Base-by-base conservation (phyloP, 352 stramenopile genomes). In the Globisporangium middletonii region DNA sequence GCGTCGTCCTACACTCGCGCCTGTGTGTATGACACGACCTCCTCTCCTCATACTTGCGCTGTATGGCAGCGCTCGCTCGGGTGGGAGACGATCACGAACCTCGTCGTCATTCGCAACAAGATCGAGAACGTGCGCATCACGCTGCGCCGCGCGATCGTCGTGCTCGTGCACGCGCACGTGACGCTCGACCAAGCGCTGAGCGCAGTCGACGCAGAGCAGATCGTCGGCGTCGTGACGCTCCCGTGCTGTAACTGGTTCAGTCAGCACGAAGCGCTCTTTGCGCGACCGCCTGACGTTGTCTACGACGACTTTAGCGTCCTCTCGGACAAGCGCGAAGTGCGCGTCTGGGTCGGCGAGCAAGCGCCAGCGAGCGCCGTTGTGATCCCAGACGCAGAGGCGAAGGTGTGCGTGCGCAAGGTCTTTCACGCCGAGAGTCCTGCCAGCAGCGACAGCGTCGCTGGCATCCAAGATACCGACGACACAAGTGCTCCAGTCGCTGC, bases 221-320 rank as follows among this genome's bases (percentile, higher is more conserved):
- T 91, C 33, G 75, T 75, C n/a, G 83, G 78, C 9, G 74, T 91
- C 6, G 70, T 91, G 8, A 91, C 83, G 33, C 63, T 91, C 33
- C 83, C 80, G 16, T 93, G 83, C 62, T 93, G 83, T 59, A 93
- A 93, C 55, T 93, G 83, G 83, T 93, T 91, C 53, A 74, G 77
- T 13, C 62, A 78, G n/a, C 83, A 93, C 47, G 79, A 91, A 52
- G 30, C 41, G 37, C 69, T 88, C 35, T 83, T 79, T 46, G 71
- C 63, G n/a, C 67, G 73, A 0, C 69, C 63, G 0, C 80, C 80
- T 1, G 71, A 88, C 48, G 52, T 93, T 38, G 83, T 93, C 2
- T 93, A 91, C 61, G 80, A 93, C 54, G 83, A 93, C 52, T 89
- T 88, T 47, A 90, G 83, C 51, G 83, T 93, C 42, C 69, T 91